Base-by-base conservation (phyloP, 129 eudicot genomes). In the Flaveria robusta region DNA sequence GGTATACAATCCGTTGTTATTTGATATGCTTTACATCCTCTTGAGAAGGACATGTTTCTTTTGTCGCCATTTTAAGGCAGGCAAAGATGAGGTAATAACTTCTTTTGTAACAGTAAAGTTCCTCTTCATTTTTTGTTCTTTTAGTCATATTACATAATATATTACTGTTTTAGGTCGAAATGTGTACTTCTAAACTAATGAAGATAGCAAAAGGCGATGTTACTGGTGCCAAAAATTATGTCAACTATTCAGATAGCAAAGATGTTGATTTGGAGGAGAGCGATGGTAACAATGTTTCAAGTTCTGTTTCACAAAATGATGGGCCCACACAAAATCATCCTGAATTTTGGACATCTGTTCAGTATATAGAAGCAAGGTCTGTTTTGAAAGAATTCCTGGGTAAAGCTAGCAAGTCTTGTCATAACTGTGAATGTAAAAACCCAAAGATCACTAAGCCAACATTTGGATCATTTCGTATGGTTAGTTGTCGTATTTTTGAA, bases 391-490 rank as follows among this genome's bases (percentile, higher is more conserved):
- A 84, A 16, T 86, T 94, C 68, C 42, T 86, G 70, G 78, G 72
- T 90, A 65, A 11, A 23, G 78, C 75, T 67, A 3, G 45, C 56
- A 41, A 3, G 52, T 39, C 85, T 42, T 94, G 99, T 75, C 76
- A 24, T 42, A 78, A 71, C 12, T 94, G 99, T 16, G 51, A 39
- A 1, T 65, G 75, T 64, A 81, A 72, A 58, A 94, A 84, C 75
- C 97, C 97, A 34, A 80, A 80, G 78, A 84, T 94, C 72, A 87
- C 19, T 22, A 94, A 84, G 60, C 97, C 99, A 10, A 80, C 88
- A 16, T 87, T 86, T 86, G 99, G 99, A 76, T 89, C 93, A 80
- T 77, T 94, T 78, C 85, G 89, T 70, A 72, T 85, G 97, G 97
- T 94, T 87, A 76, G 85, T 75, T 70, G 42, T 63, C 41, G 14